Evolutionary conservation across 2,329 filamentous ascomycete genomes (phyloP).

Genomic region (Aspergillus viridinutans): DNA sequence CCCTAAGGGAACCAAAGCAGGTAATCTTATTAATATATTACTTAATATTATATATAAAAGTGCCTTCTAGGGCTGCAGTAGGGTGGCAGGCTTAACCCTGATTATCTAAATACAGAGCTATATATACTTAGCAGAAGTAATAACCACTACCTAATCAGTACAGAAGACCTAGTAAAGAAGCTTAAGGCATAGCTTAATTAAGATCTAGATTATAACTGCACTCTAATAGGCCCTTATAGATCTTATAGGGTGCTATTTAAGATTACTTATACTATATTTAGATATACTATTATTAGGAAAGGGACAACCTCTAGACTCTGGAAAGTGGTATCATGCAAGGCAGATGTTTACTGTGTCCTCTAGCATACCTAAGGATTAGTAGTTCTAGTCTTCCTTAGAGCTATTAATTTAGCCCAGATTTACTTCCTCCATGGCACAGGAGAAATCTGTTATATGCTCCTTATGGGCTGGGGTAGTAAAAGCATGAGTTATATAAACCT

Average conservation of each 20-base stretch:
- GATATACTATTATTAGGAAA: conserved; percentile 23
- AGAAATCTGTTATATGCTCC: conserved; percentile 24
- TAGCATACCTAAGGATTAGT: conserved; percentile 19
- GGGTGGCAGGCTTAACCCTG: no score
- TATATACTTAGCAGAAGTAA: no score
- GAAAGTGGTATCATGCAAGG: conserved; percentile 19
- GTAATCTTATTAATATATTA: no score
- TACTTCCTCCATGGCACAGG: conserved; percentile 23
- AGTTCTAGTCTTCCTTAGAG: conserved; percentile 26
- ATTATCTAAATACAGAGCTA: no score
- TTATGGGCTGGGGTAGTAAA: conserved; percentile 24
- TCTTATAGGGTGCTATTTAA: conserved; percentile 27
- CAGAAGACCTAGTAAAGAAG: conserved; percentile 12
- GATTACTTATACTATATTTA: conserved; percentile 22
- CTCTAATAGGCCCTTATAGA: conserved; percentile 23
- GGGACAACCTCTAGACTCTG: conserved; percentile 23
- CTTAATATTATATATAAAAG: no score
- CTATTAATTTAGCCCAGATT: conserved; percentile 17
- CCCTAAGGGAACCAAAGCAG: no score
- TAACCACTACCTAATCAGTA: no score
- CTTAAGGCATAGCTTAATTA: conserved; percentile 25
- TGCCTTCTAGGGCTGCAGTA: no score
- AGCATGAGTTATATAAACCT: conserved; percentile 3
- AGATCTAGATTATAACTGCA: conserved; percentile 24
- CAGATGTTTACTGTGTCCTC: conserved; percentile 21